Base-by-base conservation (phyloP, 805 yeast species). In the Hyphopichia homilentoma region DNA sequence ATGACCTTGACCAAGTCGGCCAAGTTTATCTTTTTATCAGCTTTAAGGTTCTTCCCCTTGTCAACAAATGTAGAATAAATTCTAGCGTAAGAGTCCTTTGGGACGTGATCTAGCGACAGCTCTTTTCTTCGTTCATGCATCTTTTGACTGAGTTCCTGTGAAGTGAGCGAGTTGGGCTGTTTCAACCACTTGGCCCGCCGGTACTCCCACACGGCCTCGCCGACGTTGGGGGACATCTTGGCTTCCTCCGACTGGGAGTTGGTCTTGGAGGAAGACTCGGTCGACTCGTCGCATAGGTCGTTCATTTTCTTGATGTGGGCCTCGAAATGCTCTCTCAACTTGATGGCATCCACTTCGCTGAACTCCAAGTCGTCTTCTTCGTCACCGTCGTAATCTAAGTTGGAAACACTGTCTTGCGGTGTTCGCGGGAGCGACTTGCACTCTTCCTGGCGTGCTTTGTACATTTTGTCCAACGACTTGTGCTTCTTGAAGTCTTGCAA, bases 11-110 rank as follows among this genome's bases (percentile, higher is more conserved):
- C 52, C 25, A 84, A 77, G 52, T 87, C 95, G 36, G 65, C 68
- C 46, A 90, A 70, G 54, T 84, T 86, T 59, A 90, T 65, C 11
- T 88, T 84, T 36, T 53, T 59, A 21, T 52, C 59, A 35, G 66
- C 66, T 47, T 77, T 80, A 47, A 90, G 68, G 5, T 75, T 69
- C 45, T 79, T 78, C 22, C 81, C 80, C 48, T 82, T 81, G 27
- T 81, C 75, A 17, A 89, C 82, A 45, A 90, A 62, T 41, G 73
- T 73, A 35, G 72, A 72, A 56, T 87, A 90, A 7, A 90, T 71
- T 14, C 75, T 70, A 3, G 74, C 61, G 44, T 79, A 80, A 35
- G 73, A 70, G 29, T 73, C 76, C 29, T 65, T 57, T 13, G 76
- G 67, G 28, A 73, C 56, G 37, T 57, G 58, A n/a, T 42, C 49